Evolutionary conservation across 371 early-diverging fungal species (phyloP).

Genomic region (Rhizopus stolonifer): DNA sequence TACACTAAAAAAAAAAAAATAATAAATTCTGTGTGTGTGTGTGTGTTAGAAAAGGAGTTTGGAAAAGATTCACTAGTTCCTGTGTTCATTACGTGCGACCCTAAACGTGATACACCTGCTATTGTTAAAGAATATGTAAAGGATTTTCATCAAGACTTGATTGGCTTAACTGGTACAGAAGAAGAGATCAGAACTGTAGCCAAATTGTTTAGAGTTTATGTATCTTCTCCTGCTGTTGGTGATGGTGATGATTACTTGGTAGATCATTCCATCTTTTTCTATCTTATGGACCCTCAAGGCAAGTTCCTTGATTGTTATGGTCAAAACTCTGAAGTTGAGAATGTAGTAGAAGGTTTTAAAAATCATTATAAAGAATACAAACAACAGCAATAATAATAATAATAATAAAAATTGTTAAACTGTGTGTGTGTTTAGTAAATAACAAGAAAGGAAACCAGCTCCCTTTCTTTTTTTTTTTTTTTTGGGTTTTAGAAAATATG

Average conservation of each 20-base stretch:
- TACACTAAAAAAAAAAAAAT: not conserved
- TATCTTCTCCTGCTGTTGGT: conserved; percentile 82
- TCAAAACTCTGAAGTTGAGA: conserved; percentile 66
- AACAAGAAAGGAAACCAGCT: conserved; percentile 5
- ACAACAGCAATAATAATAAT: conserved; percentile 1
- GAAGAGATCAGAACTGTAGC: conserved; percentile 84
- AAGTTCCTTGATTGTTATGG: conserved; percentile 90
- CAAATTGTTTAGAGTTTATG: conserved; percentile 93
- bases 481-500: conserved; percentile 3
- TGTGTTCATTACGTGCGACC: conserved; percentile 97
- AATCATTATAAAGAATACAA: conserved; percentile 51
- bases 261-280: conserved; percentile 98
- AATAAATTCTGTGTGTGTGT: no score
- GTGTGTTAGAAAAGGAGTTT: conserved; percentile 45
- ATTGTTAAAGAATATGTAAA: conserved; percentile 84
- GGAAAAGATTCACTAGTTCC: conserved; percentile 71
- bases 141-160: conserved; percentile 91
- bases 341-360: conserved; percentile 62
- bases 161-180: conserved; percentile 90
- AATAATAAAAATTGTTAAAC: conserved; percentile 9
- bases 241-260: conserved; percentile 93
- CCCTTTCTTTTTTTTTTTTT: conserved; percentile 2
- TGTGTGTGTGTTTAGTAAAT: no score
- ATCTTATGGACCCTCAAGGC: conserved; percentile 93
- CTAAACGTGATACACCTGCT: conserved; percentile 88